Base-by-base conservation (phyloP, 129 eudicot species). In the Calendula officinalis region DNA sequence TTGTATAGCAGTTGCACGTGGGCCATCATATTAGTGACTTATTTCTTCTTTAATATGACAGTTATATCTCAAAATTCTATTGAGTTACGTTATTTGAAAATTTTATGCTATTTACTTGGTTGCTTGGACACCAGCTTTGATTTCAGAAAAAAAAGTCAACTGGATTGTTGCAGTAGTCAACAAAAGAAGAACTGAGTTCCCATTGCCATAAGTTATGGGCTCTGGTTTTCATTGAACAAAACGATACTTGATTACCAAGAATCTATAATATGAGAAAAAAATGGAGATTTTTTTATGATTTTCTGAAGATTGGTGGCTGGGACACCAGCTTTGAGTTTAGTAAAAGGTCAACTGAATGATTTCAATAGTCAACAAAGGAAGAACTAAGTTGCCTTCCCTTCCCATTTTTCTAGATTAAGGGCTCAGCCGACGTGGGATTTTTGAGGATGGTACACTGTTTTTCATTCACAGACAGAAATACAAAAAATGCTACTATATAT, bases 291-390 rank as follows among this genome's bases (percentile, higher is more conserved):
- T 17, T 33, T 46, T 64, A 41, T n/a, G 48, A 45, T 69, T 36
- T 14, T 57, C 2, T 51, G n/a, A 22, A 5, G 43, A 41, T 15
- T 35, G 71, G 56, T 40, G 43, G 34, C 8, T 10, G 40, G 51
- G 45, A 73, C 72, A 73, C 66, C 72, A 64, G 50, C 53, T 65
- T 64, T 64, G 61, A 56, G 11, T 16, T 55, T 45, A 8, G 60
- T 16, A 5, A 73, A 44, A 44, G 36, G 58, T 54, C 71, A 72
- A 72, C 46, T 42, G 5, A 10, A 15, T 41, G 51, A 35, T 50
- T 32, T 40, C 8, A 14, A 13, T 42, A 41, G 70, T 53, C 70
- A 55, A 63, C 47, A 56, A 65, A 27, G 43, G 22, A 13, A 55
- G 51, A 55, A 36, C 33, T 53, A 70, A 51, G 33, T 63, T 63